Evolutionary conservation across 2,329 filamentous ascomycete species (phyloP), one percentile per base, ranked within the genome.

Genomic region (Aspergillus sp.): DNA sequence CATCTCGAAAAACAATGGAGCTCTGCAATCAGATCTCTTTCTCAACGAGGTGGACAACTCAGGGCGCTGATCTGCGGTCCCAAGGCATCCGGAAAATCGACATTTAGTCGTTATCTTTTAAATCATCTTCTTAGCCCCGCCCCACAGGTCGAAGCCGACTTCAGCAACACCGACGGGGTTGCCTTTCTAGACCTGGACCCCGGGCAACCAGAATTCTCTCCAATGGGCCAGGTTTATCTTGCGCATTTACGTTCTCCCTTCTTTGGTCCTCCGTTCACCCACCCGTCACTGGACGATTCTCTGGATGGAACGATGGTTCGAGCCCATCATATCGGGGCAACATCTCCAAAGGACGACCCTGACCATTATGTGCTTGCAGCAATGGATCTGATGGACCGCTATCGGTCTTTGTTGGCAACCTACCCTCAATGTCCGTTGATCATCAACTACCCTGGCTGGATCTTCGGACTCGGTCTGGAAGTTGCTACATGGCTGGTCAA

Each of bases 141-240:
- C 4, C 69, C 60, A 44, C 47, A 62, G 39, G 49, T 59, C 5
- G 62, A 65, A 35, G 57, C 45, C 28, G 52, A 50, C 13, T 56
- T 60, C 37, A 48, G 42, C 38, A 60, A 61, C 40, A 56, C 62
- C 27, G 62, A 69, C 43, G 68, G 69, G 5, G 71, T 77, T 26
- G 74, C 72, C 42, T 77, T 77, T 47, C 65, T 84, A 11, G 81
- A 83, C 49, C 66, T 83, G 3, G 79, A 84, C 49, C 73, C 77
- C 6, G 73, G 72, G 6, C 76, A 79, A 51, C 78, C 79, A 8
- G 79, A 83, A 54, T 81, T 80, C 51, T 72, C 72, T 1, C 70
- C 78, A 6, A 76, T 77, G 46, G 80, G 81, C 2, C 76, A 79
- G 42, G 63, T 83, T 9, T 82, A 79, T 34, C 69, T 84, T 8